phyloP scores from a whole-genome alignment of 192 early-diverging fungal species.

The Rhizophagus sp. region DNA sequence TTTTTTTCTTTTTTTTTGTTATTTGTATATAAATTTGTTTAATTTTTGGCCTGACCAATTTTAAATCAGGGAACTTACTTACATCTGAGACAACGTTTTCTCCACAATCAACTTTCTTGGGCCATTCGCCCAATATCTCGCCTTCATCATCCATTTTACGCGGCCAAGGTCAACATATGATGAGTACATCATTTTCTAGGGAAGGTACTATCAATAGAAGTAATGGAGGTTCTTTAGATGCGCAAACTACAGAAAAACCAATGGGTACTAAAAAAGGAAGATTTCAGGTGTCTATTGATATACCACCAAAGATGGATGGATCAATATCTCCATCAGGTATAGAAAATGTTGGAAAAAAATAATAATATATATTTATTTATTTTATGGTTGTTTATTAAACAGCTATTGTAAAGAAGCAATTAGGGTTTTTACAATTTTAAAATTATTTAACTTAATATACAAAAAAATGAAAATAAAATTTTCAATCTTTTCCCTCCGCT shows the following conservation, averaged over 20 bases:
- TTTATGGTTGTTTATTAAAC: neutral
- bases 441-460: neutral
- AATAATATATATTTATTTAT: neutral
- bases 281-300: constrained; percentile 30
- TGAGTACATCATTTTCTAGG: constrained; percentile 1
- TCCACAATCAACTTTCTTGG: constrained; percentile 30
- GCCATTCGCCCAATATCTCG: constrained; percentile 40
- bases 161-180: constrained; percentile 33
- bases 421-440: neutral
- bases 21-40: neutral
- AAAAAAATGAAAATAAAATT: neutral
- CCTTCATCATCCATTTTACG: constrained; percentile 40
- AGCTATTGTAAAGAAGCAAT: neutral
- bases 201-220: neutral
- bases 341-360: constrained; percentile 4
- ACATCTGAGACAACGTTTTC: constrained; percentile 33
- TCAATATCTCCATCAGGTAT: constrained; percentile 16
- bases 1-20: constrained; percentile 1
- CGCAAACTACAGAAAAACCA: constrained; percentile 14
- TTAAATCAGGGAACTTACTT: neutral
- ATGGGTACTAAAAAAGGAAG: constrained; percentile 25
- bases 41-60: neutral
- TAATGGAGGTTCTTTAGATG: neutral
- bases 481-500: neutral
- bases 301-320: constrained; percentile 11